Base-by-base conservation (phyloP, 169 alveolate genomes). In the Babesia bigemina region DNA sequence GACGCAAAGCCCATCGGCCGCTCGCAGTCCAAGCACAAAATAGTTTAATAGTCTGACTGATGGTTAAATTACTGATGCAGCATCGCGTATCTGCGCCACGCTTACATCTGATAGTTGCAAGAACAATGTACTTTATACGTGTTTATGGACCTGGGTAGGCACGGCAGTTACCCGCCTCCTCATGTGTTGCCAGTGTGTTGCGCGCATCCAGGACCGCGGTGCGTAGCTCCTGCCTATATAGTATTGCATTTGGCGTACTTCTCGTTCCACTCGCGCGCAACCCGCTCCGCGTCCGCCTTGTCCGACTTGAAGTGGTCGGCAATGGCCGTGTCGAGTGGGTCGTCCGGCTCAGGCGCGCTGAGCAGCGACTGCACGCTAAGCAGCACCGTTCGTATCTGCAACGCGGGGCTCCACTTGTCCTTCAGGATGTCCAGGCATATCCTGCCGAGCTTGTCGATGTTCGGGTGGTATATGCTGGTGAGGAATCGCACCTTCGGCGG, bases 351-450 rank as follows among this genome's bases (percentile, higher is more conserved):
- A 39, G 99, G 99, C 16, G 99, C 95, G 56, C 98, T 94, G 62
- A 98, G 93, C 63, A 98, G 93, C 39, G 99, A 99, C 87, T 98
- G 98, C 42, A 98, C 97, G 50, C 98, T 94, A 45, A 98, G 92
- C 77, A 98, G 88, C 24, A 97, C 99, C 14, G 99, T 96, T 79
- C 99, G 91, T 33, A 98, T 96, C 87, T 97, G 98, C 75, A 97
- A 92, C 45, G 99, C 99, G 17, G 99, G 99, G 88, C 99, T 95
- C 99, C 99, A 98, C 88, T 98, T 97, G 89, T 97, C 99, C 90
- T 97, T 97, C 84, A 98, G 87, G 59, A 97, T 96, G 88, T 98
- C 99, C 74, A 98, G 90, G 84, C 99, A 98, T 65, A 98, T 98
- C 78, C 99, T 93, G 26, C 99, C 99, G 77, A 97, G 94, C 79